phyloP scores from a whole-genome alignment of 768 basidiomycete genomes.

The Xerocomus potaroensis region DNA sequence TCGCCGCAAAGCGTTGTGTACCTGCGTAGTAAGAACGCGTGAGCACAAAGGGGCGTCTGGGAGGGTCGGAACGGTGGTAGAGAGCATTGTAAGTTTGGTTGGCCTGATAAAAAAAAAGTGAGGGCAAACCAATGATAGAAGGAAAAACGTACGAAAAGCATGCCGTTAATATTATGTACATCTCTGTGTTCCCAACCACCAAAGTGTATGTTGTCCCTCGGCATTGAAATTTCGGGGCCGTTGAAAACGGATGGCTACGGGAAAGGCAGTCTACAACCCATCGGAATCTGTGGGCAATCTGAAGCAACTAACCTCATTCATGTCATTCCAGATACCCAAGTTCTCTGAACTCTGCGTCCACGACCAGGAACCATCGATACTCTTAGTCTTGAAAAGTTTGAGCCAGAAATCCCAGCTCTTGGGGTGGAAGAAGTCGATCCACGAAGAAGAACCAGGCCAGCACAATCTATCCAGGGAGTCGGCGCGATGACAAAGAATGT shows the following conservation, averaged over 20 bases:
- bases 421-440: constrained; percentile 98
- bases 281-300: no score
- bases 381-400: constrained; percentile 65
- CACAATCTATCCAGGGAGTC: constrained; percentile 57
- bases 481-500: not conserved
- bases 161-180: constrained; percentile 95
- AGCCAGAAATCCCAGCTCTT: constrained; percentile 89
- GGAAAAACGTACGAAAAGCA: constrained; percentile 68
- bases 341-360: constrained; percentile 80
- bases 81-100: constrained; percentile 83
- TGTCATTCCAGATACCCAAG: constrained; percentile 97
- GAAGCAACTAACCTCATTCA: constrained; percentile 78
- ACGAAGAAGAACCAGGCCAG: constrained; percentile 94
- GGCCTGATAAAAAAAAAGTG: constrained; percentile 45
- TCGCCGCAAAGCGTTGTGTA: constrained; percentile 92
- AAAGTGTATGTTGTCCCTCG: constrained; percentile 73
- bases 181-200: constrained; percentile 99
- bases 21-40: constrained; percentile 95
- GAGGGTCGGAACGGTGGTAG: constrained; percentile 63
- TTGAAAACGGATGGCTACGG: constrained; percentile 95
- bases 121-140: not conserved
- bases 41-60: constrained; percentile 89
- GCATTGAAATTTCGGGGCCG: constrained; percentile 91
- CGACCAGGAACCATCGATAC: constrained; percentile 54
- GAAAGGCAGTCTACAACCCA: constrained; percentile 14